These are phyloP conservation scores for Dryas octopetala DNA, from an alignment of 306 rosid genomes.

Conservation along the genomic window DNA sequence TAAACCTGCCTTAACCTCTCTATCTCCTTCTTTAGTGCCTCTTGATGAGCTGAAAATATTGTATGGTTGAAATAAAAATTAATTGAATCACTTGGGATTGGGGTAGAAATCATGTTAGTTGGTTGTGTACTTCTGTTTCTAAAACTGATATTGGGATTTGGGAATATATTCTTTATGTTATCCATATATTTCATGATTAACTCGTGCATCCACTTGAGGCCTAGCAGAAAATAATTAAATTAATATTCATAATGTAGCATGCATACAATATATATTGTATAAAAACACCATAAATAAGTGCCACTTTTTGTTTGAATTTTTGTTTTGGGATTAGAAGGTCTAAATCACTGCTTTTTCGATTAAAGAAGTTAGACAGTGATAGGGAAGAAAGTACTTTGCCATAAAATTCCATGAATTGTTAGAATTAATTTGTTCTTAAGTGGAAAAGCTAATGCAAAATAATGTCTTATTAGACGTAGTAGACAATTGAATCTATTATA, in stretches of 20 bases:
- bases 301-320: background rate
- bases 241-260: no score
- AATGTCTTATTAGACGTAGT: no score
- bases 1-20: conserved; percentile 87
- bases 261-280: background rate
- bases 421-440: background rate
- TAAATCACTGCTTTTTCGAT: background rate
- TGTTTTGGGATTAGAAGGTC: conserved; percentile 6
- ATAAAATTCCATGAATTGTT: background rate
- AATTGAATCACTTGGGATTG: background rate
- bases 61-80: background rate
- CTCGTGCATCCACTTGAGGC: no score
- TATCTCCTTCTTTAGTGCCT: conserved; percentile 85
- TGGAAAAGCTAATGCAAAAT: background rate
- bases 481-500: no score
- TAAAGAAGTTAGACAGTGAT: background rate
- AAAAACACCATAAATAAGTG: background rate
- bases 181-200: background rate
- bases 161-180: background rate
- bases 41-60: conserved; percentile 73
- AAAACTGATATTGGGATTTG: background rate
- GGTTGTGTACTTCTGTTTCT: background rate
- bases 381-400: background rate
- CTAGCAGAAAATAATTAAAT: no score
- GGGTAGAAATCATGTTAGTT: background rate